Conservation (phyloP, 352 stramenopile genomes). For the Thalassiosira livingstoniorum region DNA sequence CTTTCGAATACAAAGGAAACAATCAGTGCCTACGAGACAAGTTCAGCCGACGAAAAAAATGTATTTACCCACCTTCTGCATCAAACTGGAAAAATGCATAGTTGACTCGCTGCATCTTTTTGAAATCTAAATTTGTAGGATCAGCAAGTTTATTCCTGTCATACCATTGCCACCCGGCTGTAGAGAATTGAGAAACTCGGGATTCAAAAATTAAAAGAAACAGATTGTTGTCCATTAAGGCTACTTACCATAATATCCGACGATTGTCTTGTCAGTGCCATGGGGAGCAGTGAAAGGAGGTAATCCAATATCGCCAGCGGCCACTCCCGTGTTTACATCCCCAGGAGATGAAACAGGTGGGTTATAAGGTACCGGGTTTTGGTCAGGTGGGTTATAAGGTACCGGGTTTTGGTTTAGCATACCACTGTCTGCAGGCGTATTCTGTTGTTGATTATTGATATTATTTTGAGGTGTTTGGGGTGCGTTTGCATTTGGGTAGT, state of each 20-base stretch:
- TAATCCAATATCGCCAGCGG: background rate
- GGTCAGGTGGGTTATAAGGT: no score
- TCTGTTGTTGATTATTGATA: no score
- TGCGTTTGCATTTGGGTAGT: background rate
- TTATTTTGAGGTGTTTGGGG: background rate
- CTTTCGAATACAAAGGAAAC: no score
- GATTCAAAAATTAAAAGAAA: background rate
- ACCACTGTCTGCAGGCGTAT: no score
- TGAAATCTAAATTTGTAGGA: slow-evolving; percentile 35
- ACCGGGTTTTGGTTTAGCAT: no score
- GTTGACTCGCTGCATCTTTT: slow-evolving; percentile 33
- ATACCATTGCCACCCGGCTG: slow-evolving; percentile 41
- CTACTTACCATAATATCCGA: slow-evolving; percentile 32
- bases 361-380: no score
- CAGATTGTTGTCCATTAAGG: background rate
- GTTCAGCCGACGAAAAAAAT: no score
- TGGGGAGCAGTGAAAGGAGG: slow-evolving; percentile 3
- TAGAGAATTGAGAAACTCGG: background rate
- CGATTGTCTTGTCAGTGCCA: slow-evolving; percentile 17
- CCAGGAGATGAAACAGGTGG: background rate
- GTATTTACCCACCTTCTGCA: no score
- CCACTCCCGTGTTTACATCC: background rate
- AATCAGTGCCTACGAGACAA: no score
- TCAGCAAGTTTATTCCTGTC: slow-evolving; percentile 31
- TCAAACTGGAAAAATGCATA: slow-evolving; percentile 43